Evolutionary conservation across 495 filamentous ascomycete species (phyloP).

Genomic region (Neurospora sp.): DNA sequence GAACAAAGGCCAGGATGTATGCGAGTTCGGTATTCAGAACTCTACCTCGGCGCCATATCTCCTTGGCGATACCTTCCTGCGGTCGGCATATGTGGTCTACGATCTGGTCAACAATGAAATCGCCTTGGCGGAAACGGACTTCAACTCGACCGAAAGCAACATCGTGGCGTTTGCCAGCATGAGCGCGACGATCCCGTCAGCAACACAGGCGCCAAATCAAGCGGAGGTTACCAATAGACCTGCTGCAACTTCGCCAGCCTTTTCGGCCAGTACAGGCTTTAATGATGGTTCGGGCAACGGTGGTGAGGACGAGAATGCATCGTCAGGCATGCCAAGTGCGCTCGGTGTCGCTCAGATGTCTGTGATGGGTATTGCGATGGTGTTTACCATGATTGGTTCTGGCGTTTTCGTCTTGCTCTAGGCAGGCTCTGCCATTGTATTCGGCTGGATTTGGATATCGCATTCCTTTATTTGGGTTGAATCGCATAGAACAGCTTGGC

Average conservation of each 20-base stretch:
- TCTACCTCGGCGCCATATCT: conserved; percentile 50
- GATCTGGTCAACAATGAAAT: conserved; percentile 86
- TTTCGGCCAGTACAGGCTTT: conserved; percentile 30
- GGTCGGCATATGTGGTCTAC: conserved; percentile 90
- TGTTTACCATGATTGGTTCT: conserved; percentile 30
- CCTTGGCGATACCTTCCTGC: conserved; percentile 91
- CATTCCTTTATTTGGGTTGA: not conserved
- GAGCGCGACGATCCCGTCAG: conserved; percentile 41
- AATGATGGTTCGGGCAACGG: not conserved
- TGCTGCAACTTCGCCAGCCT: conserved; percentile 23
- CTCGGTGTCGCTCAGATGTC: conserved; percentile 24
- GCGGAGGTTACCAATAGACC: conserved; percentile 20
- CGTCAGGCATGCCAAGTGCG: conserved; percentile 16
- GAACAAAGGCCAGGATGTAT: conserved; percentile 49
- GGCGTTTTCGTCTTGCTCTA: conserved; percentile 28
- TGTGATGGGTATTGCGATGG: conserved; percentile 26
- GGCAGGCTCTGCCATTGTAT: not conserved
- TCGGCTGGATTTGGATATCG: not conserved
- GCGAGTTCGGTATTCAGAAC: conserved; percentile 69
- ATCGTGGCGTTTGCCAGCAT: conserved; percentile 40
- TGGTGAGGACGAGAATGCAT: conserved; percentile 18
- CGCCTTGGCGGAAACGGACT: conserved; percentile 73
- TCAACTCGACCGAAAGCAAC: conserved; percentile 59
- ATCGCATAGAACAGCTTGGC: not conserved
- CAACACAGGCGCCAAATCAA: conserved; percentile 36